phyloP scores from a whole-genome alignment of 805 yeast genomes.

The Wickerhamomyces kurtzmanii region DNA sequence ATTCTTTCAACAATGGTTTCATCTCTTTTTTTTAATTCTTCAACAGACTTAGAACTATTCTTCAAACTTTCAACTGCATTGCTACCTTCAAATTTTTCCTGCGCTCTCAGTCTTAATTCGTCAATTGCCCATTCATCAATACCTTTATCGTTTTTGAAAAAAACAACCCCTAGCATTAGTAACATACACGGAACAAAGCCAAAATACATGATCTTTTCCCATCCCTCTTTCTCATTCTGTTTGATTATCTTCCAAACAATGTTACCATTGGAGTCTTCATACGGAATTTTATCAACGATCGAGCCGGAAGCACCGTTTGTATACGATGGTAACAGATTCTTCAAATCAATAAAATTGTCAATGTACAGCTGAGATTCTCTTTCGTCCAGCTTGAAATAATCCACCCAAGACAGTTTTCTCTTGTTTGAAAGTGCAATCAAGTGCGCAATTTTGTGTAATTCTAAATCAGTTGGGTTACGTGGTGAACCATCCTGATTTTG shows the following conservation, averaged over 20 bases:
- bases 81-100: slow-evolving; percentile 51
- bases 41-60: slow-evolving; percentile 29
- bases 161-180: slow-evolving; percentile 38
- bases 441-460: slow-evolving; percentile 64
- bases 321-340: slow-evolving; percentile 38
- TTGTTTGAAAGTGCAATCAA: slow-evolving; percentile 50
- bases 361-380: slow-evolving; percentile 45
- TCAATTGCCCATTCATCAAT: slow-evolving; percentile 74
- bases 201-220: slow-evolving; percentile 71
- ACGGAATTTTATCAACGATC: slow-evolving; percentile 77
- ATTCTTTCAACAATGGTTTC: slow-evolving; percentile 74
- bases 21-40: slow-evolving; percentile 59
- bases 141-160: slow-evolving; percentile 41
- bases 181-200: slow-evolving; percentile 63
- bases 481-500: slow-evolving; percentile 71
- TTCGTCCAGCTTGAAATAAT: slow-evolving; percentile 36
- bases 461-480: slow-evolving; percentile 58
- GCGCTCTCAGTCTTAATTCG: slow-evolving; percentile 69
- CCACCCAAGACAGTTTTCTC: slow-evolving; percentile 41
- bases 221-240: slow-evolving; percentile 71
- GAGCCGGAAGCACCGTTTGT: slow-evolving; percentile 40
- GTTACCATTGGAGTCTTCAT: slow-evolving; percentile 70
- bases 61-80: slow-evolving; percentile 36
- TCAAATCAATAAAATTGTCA: slow-evolving; percentile 54
- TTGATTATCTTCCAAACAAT: slow-evolving; percentile 72